phyloP scores from a whole-genome alignment of 768 basidiomycete species.

The Scleroderma citrinum region DNA sequence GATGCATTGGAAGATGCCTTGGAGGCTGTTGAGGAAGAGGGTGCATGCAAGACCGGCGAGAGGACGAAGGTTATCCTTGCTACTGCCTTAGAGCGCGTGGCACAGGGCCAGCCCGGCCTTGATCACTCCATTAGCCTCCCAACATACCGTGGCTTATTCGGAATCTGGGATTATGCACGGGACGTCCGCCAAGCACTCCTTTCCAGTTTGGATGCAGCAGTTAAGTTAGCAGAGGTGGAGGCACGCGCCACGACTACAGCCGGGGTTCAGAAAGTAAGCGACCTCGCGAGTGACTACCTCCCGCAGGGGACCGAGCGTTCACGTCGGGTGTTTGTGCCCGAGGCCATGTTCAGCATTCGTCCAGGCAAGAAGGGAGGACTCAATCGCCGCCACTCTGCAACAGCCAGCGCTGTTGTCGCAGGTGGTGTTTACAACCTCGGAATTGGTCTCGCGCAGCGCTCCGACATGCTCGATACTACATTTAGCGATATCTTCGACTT shows the following conservation, averaged over 20 bases:
- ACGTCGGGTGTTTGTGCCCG: conserved; percentile 86
- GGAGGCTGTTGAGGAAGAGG: conserved; percentile 73
- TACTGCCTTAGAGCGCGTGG: conserved; percentile 70
- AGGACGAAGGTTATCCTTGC: conserved; percentile 55
- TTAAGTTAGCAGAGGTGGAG: conserved; percentile 77
- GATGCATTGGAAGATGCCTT: conserved; percentile 76
- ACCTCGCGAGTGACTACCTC: conserved; percentile 72
- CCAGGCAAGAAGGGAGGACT: conserved; percentile 36
- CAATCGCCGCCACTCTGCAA: conserved; percentile 31
- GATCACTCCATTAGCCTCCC: conserved; percentile 54
- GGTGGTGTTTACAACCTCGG: conserved; percentile 78
- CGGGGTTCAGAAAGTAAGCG: conserved; percentile 61
- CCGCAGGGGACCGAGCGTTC: conserved; percentile 77
- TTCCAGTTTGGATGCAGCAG: conserved; percentile 73
- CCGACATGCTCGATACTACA: conserved; percentile 73
- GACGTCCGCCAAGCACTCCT: conserved; percentile 77
- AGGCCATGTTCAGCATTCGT: conserved; percentile 86
- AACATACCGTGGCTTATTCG: conserved; percentile 74
- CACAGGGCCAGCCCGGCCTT: conserved; percentile 65
- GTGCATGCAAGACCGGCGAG: conserved; percentile 46
- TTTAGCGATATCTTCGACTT: conserved; percentile 84
- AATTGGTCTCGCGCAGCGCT: conserved; percentile 70
- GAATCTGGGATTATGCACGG: conserved; percentile 79
- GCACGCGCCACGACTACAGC: conserved; percentile 60
- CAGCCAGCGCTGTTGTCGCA: conserved; percentile 54